Evolutionary conservation across 2,329 filamentous ascomycete species (phyloP).

Genomic region (Ophiosphaerella herpotricha): DNA sequence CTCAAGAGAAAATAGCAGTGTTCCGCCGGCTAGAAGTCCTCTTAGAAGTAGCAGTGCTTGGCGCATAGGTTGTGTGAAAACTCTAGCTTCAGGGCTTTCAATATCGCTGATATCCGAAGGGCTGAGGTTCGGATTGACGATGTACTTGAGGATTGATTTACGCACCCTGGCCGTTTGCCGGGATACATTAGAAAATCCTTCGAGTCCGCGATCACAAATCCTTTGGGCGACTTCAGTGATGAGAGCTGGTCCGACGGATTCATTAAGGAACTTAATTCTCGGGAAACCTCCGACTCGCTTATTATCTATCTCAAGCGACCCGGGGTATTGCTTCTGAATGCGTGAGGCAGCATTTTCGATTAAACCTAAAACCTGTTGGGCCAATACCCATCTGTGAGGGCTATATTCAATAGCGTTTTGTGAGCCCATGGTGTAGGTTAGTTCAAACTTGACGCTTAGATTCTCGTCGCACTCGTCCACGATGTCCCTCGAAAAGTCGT

Average conservation of each 20-base stretch:
- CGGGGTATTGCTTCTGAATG: slow-evolving; percentile 38
- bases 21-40: slow-evolving; percentile 60
- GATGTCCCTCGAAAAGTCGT: slow-evolving; percentile 56
- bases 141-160: too few relatives aligned
- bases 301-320: slow-evolving; percentile 51
- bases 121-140: slow-evolving; percentile 30
- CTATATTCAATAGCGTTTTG: slow-evolving; percentile 57
- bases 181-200: too few relatives aligned
- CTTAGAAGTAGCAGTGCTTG: slow-evolving; percentile 55
- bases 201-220: too few relatives aligned
- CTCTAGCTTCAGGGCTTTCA: slow-evolving; percentile 43
- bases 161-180: too few relatives aligned
- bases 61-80: slow-evolving; percentile 25
- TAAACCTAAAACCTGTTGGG: slow-evolving; percentile 58
- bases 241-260: too few relatives aligned
- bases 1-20: slow-evolving; percentile 59
- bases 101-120: slow-evolving; percentile 29
- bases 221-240: too few relatives aligned
- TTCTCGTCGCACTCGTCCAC: slow-evolving; percentile 70
- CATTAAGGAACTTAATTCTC: too few relatives aligned
- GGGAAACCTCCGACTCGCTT: slow-evolving; percentile 6
- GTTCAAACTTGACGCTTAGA: slow-evolving; percentile 63
- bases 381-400: slow-evolving; percentile 60
- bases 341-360: slow-evolving; percentile 39
- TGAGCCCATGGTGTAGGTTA: slow-evolving; percentile 65